Evolutionary conservation across 495 filamentous ascomycete genomes (phyloP).

Genomic region (Aspergillus campestris): DNA sequence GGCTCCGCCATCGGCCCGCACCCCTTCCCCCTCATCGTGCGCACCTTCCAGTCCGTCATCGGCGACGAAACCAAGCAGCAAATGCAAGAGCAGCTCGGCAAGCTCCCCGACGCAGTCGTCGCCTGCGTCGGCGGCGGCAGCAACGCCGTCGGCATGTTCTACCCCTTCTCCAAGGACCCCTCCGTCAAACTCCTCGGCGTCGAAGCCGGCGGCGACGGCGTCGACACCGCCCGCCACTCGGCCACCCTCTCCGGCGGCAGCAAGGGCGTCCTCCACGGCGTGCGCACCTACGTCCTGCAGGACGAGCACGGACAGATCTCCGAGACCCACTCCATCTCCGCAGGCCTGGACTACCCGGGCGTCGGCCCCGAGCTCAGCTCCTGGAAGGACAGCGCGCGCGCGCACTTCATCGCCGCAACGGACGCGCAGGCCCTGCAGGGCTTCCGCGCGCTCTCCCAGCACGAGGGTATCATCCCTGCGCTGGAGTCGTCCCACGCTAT

Average conservation of each 20-base stretch:
- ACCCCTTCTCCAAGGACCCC: conserved; percentile 81
- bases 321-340: conserved; percentile 95
- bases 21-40: conserved; percentile 91
- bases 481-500: conserved; percentile 91
- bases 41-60: conserved; percentile 91
- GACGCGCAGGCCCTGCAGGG: conserved; percentile 89
- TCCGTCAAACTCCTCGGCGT: conserved; percentile 86
- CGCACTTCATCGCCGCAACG: conserved; percentile 83
- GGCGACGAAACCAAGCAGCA: conserved; percentile 88
- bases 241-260: conserved; percentile 81
- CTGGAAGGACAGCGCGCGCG: conserved; percentile 86
- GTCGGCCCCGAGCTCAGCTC: conserved; percentile 84
- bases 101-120: conserved; percentile 90
- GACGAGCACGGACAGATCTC: conserved; percentile 84
- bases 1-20: conserved; percentile 92
- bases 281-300: conserved; percentile 92
- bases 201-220: conserved; percentile 90
- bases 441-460: conserved; percentile 71
- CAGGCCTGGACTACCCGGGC: conserved; percentile 93
- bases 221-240: conserved; percentile 80
- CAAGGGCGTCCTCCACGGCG: conserved; percentile 92
- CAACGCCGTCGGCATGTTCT: conserved; percentile 93
- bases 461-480: conserved; percentile 95
- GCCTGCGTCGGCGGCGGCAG: conserved; percentile 92
- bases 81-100: conserved; percentile 68